These are phyloP conservation scores for Acidomyces sp. DNA, from an alignment of 495 filamentous ascomycete species.

Conservation along the genomic window DNA sequence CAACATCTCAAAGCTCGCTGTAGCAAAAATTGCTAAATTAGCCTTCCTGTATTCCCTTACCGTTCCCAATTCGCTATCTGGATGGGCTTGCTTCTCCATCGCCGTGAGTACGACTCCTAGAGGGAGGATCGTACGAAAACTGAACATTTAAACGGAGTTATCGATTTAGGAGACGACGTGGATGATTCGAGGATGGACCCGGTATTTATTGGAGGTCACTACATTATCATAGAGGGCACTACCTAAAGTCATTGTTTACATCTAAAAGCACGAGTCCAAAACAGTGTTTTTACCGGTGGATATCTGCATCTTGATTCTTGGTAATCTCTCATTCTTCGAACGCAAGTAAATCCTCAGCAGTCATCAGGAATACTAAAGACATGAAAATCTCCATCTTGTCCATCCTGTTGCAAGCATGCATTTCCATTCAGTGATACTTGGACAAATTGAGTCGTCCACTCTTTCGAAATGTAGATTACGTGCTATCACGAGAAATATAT, in stretches of 20 bases:
- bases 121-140: slow-evolving; percentile 15
- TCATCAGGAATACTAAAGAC: no score
- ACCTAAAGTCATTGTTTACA: no score
- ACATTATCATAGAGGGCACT: slow-evolving; percentile 21
- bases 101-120: slow-evolving; percentile 24
- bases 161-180: slow-evolving; percentile 19
- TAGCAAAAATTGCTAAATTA: slow-evolving; percentile 20
- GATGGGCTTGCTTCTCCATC: slow-evolving; percentile 22
- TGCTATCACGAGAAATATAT: no score
- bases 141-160: slow-evolving; percentile 14
- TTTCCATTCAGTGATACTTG: slow-evolving; percentile 21
- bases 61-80: slow-evolving; percentile 21
- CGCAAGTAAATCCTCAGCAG: no score
- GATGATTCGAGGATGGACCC: slow-evolving; percentile 22
- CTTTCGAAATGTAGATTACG: no score
- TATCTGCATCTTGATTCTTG: no score
- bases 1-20: slow-evolving; percentile 20
- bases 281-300: no score
- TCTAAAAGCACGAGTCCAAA: no score
- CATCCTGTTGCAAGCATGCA: slow-evolving; percentile 17
- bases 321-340: no score
- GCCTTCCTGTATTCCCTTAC: slow-evolving; percentile 18
- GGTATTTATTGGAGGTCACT: slow-evolving; percentile 23
- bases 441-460: slow-evolving; percentile 66
- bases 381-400: no score